Evolutionary conservation across 352 stramenopile genomes (phyloP), one percentile per base, ranked within the genome.

Genomic region (Phytophthora macrochlamydospora): DNA sequence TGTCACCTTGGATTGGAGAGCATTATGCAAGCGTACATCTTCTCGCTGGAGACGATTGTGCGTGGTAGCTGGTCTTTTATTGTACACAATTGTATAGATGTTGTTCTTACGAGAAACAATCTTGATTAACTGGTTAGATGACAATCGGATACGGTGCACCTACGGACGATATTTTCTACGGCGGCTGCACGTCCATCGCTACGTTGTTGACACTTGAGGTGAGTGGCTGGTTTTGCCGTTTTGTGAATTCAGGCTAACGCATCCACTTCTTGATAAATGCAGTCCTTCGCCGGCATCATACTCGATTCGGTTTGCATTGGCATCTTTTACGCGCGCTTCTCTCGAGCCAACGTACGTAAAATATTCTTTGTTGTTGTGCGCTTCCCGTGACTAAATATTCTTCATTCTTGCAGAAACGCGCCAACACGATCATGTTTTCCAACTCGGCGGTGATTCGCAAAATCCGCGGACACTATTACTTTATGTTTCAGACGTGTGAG

Each of bases 401-500:
- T 44, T 18, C 18, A 46, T 59, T 48, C 56, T 37, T 59, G 4
- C 33, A 95, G 87, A 85, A 90, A 87, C 86, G 88, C 38, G 88
- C 88, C 1, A 85, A 90, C 53, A 94, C 88, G 3, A 89, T 97
- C 70, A 91, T 96, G 69, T 96, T 97, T 51, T 88, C 84, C 4
- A 87, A 93, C 32, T 81, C 73, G 12, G 90, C 85, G 2, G 84
- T 97, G 30, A 95, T 97, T 71, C 91, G 91, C 35, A 87, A 91
- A 67, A 96, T 97, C 57, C 88, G 90, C 11, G 91, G 91, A 4
- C 78, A 94, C 44, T 96, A 88, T 62, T 97, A 96, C 79, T 89
- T 97, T 50, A 97, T 97, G 90, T 90, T 97, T 59, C 91, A 97
- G 53, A 84, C 93, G 1, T 97, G 91, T 52, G 91, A 97, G 62